These are phyloP conservation scores for Fusarium albidum DNA, from an alignment of 2,329 filamentous ascomycete species.

Conservation along the genomic window DNA sequence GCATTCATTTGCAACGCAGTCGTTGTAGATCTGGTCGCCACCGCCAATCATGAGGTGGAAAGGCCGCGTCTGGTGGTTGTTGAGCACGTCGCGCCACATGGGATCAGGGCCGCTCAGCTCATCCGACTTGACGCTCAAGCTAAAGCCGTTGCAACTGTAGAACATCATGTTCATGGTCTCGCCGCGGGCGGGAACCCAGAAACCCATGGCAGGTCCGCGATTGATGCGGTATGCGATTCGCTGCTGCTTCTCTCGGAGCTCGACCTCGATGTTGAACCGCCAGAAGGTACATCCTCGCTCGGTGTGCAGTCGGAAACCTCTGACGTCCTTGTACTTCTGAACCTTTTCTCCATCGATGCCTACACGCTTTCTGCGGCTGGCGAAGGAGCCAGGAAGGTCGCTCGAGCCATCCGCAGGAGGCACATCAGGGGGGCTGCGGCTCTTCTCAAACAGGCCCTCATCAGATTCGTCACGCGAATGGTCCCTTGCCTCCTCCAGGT, in stretches of 20 bases:
- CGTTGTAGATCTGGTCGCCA: slow-evolving; percentile 97
- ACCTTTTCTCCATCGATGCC: slow-evolving; percentile 79
- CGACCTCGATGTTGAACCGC: slow-evolving; percentile 95
- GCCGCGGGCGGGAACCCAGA: slow-evolving; percentile 89
- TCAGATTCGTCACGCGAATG: slow-evolving; percentile 82
- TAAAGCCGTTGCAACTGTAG: slow-evolving; percentile 97
- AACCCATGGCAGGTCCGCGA: slow-evolving; percentile 83
- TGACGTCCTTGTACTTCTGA: slow-evolving; percentile 83
- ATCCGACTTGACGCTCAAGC: slow-evolving; percentile 77
- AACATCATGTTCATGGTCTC: slow-evolving; percentile 99
- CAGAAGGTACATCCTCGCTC: slow-evolving; percentile 94
- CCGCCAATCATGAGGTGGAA: slow-evolving; percentile 99
- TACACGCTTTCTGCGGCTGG: slow-evolving; percentile 60
- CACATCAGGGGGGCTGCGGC: slow-evolving; percentile 61
- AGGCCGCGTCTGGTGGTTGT: slow-evolving; percentile 86
- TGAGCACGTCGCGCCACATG: slow-evolving; percentile 95
- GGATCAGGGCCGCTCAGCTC: slow-evolving; percentile 92
- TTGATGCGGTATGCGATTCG: slow-evolving; percentile 97
- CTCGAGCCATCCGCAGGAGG: slow-evolving; percentile 49
- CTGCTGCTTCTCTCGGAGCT: slow-evolving; percentile 79
- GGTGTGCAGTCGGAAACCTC: slow-evolving; percentile 81
- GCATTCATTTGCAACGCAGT: slow-evolving; percentile 79
- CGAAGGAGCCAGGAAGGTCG: slow-evolving; percentile 62
- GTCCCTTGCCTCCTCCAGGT: slow-evolving; percentile 80
- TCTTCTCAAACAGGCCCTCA: slow-evolving; percentile 81